These are phyloP conservation scores for Tulasnella sp. DNA, from an alignment of 768 basidiomycete genomes.

Conservation along the genomic window DNA sequence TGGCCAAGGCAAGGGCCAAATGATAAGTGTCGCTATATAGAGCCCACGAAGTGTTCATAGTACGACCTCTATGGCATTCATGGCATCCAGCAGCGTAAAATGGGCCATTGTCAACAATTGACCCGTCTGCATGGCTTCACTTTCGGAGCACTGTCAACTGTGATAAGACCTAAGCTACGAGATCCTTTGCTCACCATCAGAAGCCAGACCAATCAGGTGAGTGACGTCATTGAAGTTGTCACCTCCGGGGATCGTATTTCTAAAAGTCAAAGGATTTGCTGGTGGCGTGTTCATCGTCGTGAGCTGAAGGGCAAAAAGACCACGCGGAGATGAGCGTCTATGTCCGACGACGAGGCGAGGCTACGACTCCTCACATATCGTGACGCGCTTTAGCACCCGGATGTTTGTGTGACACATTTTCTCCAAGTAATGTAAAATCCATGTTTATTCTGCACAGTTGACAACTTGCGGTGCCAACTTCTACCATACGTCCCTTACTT, in stretches of 20 bases:
- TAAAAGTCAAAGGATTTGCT: background rate
- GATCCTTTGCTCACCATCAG: constrained; percentile 53
- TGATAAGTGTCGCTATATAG: background rate
- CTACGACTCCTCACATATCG: background rate
- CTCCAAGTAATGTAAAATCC: no score
- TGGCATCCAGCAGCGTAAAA: constrained; percentile 82
- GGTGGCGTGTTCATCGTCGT: constrained; percentile 51
- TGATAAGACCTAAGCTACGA: background rate
- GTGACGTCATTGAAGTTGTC: constrained; percentile 57
- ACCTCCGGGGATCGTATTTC: background rate
- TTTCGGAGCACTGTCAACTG: constrained; percentile 37
- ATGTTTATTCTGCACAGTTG: no score
- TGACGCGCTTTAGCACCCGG: no score
- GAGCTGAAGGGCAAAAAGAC: background rate
- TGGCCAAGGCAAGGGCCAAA: constrained; percentile 43
- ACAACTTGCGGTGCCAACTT: no score
- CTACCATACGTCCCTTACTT: no score
- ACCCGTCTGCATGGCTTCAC: constrained; percentile 63
- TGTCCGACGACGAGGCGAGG: background rate
- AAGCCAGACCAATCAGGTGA: constrained; percentile 60
- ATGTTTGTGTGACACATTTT: no score
- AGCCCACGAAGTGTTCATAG: background rate
- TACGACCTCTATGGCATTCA: constrained; percentile 87
- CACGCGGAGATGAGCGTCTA: background rate
- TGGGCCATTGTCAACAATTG: constrained; percentile 67